Evolutionary conservation across 1,284 basidiomycete species (phyloP).

Genomic region (Hypsizygus ulmarius): DNA sequence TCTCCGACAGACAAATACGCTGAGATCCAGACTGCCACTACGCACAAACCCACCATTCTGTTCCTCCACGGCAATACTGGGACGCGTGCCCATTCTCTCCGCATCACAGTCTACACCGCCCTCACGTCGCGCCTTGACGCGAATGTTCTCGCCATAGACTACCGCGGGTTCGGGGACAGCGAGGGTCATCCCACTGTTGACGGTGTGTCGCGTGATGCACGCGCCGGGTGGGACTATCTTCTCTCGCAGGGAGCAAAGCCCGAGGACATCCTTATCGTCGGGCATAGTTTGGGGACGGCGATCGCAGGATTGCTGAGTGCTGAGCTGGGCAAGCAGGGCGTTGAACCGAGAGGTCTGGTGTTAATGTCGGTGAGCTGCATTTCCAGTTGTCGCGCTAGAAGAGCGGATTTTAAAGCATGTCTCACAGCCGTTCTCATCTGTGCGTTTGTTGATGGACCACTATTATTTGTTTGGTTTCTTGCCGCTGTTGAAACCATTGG

Average conservation of each 20-base stretch:
- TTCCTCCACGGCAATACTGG: conserved; percentile 90
- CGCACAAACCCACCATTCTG: conserved; percentile 66
- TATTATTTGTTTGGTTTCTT: conserved; percentile 69
- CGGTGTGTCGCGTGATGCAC: conserved; percentile 76
- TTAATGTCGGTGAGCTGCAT: conserved; percentile 51
- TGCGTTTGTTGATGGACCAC: conserved; percentile 64
- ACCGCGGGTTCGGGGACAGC: conserved; percentile 89
- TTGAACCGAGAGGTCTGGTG: conserved; percentile 58
- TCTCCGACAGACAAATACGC: conserved; percentile 18
- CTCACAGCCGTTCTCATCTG: conserved; percentile 60
- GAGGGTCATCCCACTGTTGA: conserved; percentile 71
- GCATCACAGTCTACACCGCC: conserved; percentile 59
- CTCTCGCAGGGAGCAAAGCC: conserved; percentile 52
- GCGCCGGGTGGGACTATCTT: conserved; percentile 81
- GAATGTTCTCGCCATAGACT: conserved; percentile 87
- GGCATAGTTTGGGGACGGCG: conserved; percentile 82
- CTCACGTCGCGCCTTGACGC: conserved; percentile 60
- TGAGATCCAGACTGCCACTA: conserved; percentile 46
- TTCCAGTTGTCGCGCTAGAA: neutral
- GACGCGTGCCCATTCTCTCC: conserved; percentile 63
- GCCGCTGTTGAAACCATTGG: conserved; percentile 67
- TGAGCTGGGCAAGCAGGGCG: conserved; percentile 54
- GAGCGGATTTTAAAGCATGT: conserved; percentile 1
- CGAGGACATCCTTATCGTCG: conserved; percentile 66
- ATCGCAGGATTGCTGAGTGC: conserved; percentile 63